Percentiles rank a stretch among this genome's conserved stretches.
Evolutionary conservation across 192 early-diverging fungal genomes (phyloP).

Genomic region (Coemansia sp.): DNA sequence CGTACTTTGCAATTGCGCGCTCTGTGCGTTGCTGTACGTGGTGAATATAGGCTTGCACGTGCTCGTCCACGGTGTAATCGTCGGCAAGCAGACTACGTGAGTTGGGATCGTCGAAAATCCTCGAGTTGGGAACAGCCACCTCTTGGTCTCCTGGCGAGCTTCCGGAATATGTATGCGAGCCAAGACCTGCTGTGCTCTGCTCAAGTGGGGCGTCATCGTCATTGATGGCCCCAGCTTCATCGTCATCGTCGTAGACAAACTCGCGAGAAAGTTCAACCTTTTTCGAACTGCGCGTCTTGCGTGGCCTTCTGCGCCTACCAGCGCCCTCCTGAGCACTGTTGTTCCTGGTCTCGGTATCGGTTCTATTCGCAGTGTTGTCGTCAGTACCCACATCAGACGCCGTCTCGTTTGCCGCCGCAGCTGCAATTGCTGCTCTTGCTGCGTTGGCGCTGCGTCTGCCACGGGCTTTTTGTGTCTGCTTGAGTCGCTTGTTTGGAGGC

Average conservation of each 20-base stretch:
- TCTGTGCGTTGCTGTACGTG: slow-evolving; percentile 50
- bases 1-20: slow-evolving; percentile 43
- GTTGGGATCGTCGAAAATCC: background rate
- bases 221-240: slow-evolving; percentile 9
- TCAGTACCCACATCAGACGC: slow-evolving; percentile 10
- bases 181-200: slow-evolving; percentile 23
- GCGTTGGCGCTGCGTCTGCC: slow-evolving; percentile 17
- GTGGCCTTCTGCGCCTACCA: slow-evolving; percentile 21
- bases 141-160: slow-evolving; percentile 20
- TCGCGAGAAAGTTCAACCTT: slow-evolving; percentile 47
- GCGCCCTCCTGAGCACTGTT: background rate
- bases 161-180: background rate
- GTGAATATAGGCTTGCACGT: slow-evolving; percentile 49
- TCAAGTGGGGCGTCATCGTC: slow-evolving; percentile 29
- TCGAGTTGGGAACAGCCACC: slow-evolving; percentile 23
- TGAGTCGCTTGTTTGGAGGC: slow-evolving; percentile 30
- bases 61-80: slow-evolving; percentile 42
- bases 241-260: slow-evolving; percentile 47
- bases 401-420: slow-evolving; percentile 1
- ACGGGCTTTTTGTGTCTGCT: slow-evolving; percentile 11
- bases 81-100: slow-evolving; percentile 10
- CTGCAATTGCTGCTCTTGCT: slow-evolving; percentile 17
- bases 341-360: background rate
- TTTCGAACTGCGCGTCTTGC: slow-evolving; percentile 21
- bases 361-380: slow-evolving; percentile 4